Base-by-base conservation (phyloP, 192 early-diverging fungal species). In the Coemansia sp. region DNA sequence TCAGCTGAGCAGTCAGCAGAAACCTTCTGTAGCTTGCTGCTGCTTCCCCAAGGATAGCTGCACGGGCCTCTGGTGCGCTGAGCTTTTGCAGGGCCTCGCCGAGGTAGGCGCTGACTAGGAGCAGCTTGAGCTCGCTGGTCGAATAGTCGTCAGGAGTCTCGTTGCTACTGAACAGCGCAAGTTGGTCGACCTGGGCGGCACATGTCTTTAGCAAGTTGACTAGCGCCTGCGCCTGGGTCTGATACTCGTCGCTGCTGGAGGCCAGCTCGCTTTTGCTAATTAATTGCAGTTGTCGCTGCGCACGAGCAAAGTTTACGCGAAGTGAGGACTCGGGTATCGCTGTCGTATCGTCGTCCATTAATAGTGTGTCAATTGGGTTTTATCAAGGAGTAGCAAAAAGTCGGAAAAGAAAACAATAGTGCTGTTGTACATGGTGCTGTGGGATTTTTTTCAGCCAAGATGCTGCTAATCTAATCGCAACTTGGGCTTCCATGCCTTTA, bases 131-230 rank as follows among this genome's bases (percentile, higher is more conserved):
- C 69, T 95, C 91, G 18, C 80, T 75, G 7, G 93, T 90, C 38
- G 86, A 87, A 29, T 95, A 87, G 71, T 98, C 95, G 6, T 98
- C 93, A 43, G 91, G 58, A 15, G 84, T 84, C 63, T 98, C 95
- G 72, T 98, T 96, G 18, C 69, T 79, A 65, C 91, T 93, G 65
- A 97, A 96, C 32, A 96, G 63, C 24, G 79, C 81, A 6, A 94
- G 83, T 17, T 82, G 67, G 18, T 63, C 58, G 12, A 67, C 52
- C 22, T 80, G 76, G 14, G 37, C 40, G 12, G 56, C 19, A 36
- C 76, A 80, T 11, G 26, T 32, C 18, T 50, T 50, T 5, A 80
- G 41, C 26, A 64, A 71, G 14, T 40, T 35, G 19, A 70, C 63
- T n/a, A 80, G 41, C 8, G 18, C 36, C 2, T 27, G 11, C 1